Percentiles rank a stretch among this genome's conserved stretches.
These are phyloP conservation scores for Pythium insidiosum DNA, from an alignment of 352 stramenopile genomes.

Conservation along the genomic window DNA sequence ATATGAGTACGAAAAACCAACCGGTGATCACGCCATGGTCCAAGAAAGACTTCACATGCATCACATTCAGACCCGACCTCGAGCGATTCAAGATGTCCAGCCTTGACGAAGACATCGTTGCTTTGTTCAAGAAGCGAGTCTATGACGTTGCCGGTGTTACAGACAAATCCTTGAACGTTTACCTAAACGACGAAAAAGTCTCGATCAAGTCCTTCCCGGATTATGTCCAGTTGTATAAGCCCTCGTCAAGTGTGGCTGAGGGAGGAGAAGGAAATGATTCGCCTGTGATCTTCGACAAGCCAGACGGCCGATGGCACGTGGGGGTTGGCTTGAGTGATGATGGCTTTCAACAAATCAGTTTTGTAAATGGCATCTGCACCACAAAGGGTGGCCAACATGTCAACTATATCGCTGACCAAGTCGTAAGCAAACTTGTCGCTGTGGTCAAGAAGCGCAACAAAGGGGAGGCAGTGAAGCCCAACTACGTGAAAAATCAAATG, in stretches of 20 bases:
- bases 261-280: conserved; percentile 27
- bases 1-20: conserved; percentile 92
- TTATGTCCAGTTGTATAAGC: conserved; percentile 91
- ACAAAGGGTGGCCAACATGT: conserved; percentile 96
- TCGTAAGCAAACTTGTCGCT: conserved; percentile 82
- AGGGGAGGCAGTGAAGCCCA: conserved; percentile 88
- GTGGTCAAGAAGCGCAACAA: conserved; percentile 94
- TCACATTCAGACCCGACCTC: conserved; percentile 96
- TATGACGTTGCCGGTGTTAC: conserved; percentile 96
- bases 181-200: conserved; percentile 92
- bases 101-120: conserved; percentile 92
- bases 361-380: conserved; percentile 98
- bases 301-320: conserved; percentile 94
- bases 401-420: conserved; percentile 88
- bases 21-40: conserved; percentile 80
- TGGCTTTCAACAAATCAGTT: conserved; percentile 94
- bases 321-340: conserved; percentile 89
- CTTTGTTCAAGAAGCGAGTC: conserved; percentile 95
- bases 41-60: conserved; percentile 91
- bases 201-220: conserved; percentile 90
- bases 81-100: conserved; percentile 87
- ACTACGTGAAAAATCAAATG: conserved; percentile 94
- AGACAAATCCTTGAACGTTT: conserved; percentile 89
- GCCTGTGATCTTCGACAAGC: conserved; percentile 87
- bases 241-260: conserved; percentile 8